phyloP scores from a whole-genome alignment of 2,329 filamentous ascomycete genomes.

The Arthrobotrys megalospora region DNA sequence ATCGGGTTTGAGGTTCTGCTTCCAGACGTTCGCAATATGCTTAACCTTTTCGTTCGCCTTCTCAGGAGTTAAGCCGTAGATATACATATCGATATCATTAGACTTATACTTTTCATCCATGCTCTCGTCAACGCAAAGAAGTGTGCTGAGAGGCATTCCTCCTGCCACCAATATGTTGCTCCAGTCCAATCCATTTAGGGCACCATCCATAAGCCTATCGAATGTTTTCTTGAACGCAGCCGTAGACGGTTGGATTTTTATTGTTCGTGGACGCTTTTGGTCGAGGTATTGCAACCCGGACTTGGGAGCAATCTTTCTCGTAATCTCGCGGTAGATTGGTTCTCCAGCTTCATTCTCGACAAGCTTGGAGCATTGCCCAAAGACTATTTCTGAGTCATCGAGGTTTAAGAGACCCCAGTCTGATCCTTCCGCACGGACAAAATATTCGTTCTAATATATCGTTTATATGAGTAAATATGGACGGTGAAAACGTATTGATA shows the following conservation, averaged over 20 bases:
- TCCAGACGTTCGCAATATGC: slow-evolving; percentile 64
- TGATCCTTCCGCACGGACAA: slow-evolving; percentile 60
- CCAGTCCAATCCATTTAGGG: slow-evolving; percentile 65
- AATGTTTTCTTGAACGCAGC: slow-evolving; percentile 63
- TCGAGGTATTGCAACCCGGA: slow-evolving; percentile 63
- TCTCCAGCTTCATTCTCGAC: slow-evolving; percentile 43
- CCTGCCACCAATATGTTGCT: slow-evolving; percentile 65
- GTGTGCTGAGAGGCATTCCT: slow-evolving; percentile 64
- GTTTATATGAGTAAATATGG: not conserved
- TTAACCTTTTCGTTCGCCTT: slow-evolving; percentile 64
- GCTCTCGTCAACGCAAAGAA: slow-evolving; percentile 63
- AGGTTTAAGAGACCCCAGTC: slow-evolving; percentile 61
- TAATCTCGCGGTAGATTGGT: slow-evolving; percentile 42
- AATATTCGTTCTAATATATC: slow-evolving; percentile 59
- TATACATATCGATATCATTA: slow-evolving; percentile 65
- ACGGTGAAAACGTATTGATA: not conserved
- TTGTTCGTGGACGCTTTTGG: slow-evolving; percentile 59
- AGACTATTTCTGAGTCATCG: slow-evolving; percentile 58
- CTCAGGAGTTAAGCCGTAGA: slow-evolving; percentile 64
- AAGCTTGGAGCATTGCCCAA: slow-evolving; percentile 46
- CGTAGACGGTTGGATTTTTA: slow-evolving; percentile 62
- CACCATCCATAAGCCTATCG: slow-evolving; percentile 63
- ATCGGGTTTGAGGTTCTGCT: slow-evolving; percentile 60
- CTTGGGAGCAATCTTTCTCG: slow-evolving; percentile 55
- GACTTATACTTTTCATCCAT: slow-evolving; percentile 54